Conservation (phyloP, 116 monocot genomes). For the Zostera marina region DNA sequence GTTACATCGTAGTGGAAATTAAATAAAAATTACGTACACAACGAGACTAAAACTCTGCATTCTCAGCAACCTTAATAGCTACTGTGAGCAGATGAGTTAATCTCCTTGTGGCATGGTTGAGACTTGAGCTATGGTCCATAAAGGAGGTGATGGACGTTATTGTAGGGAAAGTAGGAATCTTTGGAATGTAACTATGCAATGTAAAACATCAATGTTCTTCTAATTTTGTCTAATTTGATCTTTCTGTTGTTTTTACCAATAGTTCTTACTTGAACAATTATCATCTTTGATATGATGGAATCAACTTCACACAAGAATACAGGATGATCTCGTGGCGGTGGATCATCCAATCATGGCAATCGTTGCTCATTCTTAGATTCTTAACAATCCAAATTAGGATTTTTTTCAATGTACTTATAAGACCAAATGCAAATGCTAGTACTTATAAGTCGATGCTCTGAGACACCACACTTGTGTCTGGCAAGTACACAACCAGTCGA, state of each 20-base stretch:
- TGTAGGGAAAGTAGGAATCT: too few relatives aligned
- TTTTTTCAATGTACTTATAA: constrained; percentile 33
- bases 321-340: constrained; percentile 38
- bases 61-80: too few relatives aligned
- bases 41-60: too few relatives aligned
- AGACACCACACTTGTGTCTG: constrained; percentile 29
- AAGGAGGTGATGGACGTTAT: too few relatives aligned
- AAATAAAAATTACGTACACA: too few relatives aligned
- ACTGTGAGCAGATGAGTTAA: too few relatives aligned
- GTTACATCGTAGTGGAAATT: too few relatives aligned
- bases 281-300: constrained; percentile 51
- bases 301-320: constrained; percentile 40
- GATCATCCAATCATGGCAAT: constrained; percentile 61
- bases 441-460: constrained; percentile 44
- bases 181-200: too few relatives aligned
- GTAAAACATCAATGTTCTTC: too few relatives aligned
- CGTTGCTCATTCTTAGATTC: constrained; percentile 41
- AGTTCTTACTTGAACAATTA: constrained; percentile 44
- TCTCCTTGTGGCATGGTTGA: too few relatives aligned
- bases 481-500: constrained; percentile 34
- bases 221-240: too few relatives aligned
- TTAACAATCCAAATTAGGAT: constrained; percentile 41
- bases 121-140: too few relatives aligned
- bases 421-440: constrained; percentile 46
- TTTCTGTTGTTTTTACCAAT: constrained; percentile 7